Percentiles rank a stretch among this genome's conserved stretches.
phyloP scores from a whole-genome alignment of 1,139 yeast species.

The Hanseniaspora sp. region DNA sequence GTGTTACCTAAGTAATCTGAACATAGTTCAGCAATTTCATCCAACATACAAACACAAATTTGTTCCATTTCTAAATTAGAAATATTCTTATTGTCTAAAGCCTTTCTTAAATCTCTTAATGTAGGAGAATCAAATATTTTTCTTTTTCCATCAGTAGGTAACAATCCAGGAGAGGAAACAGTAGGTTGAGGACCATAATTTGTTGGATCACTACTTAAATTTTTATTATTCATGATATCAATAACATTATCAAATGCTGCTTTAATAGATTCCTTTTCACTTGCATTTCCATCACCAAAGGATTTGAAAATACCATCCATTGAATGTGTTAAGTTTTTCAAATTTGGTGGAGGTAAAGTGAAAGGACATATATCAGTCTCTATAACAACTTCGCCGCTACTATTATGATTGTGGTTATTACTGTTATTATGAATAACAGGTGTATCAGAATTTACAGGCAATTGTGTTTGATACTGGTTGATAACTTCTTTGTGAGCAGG shows the following conservation, averaged over 20 bases:
- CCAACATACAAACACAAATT: constrained; percentile 71
- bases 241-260: constrained; percentile 32
- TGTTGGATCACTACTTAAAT: constrained; percentile 31
- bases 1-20: constrained; percentile 94
- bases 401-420: constrained; percentile 16
- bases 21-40: constrained; percentile 81
- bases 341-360: constrained; percentile 28
- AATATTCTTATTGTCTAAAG: constrained; percentile 36
- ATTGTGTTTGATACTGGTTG: background rate
- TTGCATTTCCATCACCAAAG: constrained; percentile 20
- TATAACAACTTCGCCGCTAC: constrained; percentile 17
- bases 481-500: constrained; percentile 7
- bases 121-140: constrained; percentile 83
- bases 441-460: background rate
- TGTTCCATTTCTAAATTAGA: constrained; percentile 58
- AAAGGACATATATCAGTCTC: constrained; percentile 31
- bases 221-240: constrained; percentile 23
- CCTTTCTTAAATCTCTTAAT: constrained; percentile 48
- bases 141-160: constrained; percentile 46
- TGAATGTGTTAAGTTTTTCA: constrained; percentile 19
- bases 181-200: constrained; percentile 45
- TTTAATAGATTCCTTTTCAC: constrained; percentile 24
- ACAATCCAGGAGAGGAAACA: constrained; percentile 14
- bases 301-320: constrained; percentile 24
- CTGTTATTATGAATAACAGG: constrained; percentile 17